These are phyloP conservation scores for Paratinospora sagittata DNA, from an alignment of 164 flowering plant genomes.

Conservation along the genomic window DNA sequence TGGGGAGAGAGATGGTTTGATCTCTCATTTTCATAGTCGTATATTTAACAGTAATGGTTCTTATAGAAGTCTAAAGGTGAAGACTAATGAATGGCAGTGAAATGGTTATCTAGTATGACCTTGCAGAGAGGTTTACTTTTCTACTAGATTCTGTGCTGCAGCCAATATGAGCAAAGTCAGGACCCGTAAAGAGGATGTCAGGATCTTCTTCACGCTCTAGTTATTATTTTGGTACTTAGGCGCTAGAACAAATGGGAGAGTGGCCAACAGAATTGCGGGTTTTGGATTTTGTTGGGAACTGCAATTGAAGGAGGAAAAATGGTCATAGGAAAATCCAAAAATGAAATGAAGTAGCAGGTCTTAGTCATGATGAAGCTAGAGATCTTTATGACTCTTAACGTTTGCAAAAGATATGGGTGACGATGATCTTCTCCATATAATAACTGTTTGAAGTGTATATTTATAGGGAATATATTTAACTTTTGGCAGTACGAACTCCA, in stretches of 20 bases:
- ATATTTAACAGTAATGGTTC: background rate
- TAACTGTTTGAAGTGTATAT: background rate
- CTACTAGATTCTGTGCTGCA: background rate
- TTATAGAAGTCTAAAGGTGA: background rate
- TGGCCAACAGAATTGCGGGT: background rate
- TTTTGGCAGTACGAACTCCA: background rate
- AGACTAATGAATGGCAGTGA: too few species aligned
- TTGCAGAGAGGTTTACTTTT: background rate
- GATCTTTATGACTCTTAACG: background rate
- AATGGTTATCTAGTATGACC: background rate
- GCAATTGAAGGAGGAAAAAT: background rate
- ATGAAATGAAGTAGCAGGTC: background rate
- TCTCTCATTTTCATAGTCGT: background rate
- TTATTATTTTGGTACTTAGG: too few species aligned
- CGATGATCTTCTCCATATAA: background rate
- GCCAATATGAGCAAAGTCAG: background rate
- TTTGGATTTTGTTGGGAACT: constrained; percentile 2
- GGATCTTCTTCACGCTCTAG: too few species aligned
- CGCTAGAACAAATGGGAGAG: background rate
- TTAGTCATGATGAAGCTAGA: background rate
- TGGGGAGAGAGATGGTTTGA: background rate
- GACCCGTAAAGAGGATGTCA: too few species aligned
- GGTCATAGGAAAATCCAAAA: background rate
- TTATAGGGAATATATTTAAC: background rate
- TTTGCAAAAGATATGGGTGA: background rate